phyloP scores from a whole-genome alignment of 2,329 filamentous ascomycete species.

The Apiospora marii region DNA sequence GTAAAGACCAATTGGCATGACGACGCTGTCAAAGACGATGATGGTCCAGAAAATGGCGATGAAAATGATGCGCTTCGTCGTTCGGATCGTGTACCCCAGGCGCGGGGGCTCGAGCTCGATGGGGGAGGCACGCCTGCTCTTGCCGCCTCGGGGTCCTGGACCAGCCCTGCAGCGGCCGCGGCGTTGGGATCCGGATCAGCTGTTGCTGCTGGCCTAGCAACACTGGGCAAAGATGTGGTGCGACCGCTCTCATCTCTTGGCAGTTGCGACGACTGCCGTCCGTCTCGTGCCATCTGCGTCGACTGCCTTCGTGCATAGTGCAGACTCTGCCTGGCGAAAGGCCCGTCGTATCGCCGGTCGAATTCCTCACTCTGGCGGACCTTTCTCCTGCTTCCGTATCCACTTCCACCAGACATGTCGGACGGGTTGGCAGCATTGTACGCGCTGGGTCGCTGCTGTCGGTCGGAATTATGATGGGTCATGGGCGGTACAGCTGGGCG shows the following conservation, averaged over 20 bases:
- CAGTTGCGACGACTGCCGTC: constrained; percentile 28
- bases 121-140: constrained; percentile 15
- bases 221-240: not conserved
- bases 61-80: constrained; percentile 52
- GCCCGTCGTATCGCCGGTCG: constrained; percentile 37
- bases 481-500: constrained; percentile 5
- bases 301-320: constrained; percentile 33
- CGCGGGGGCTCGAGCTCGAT: constrained; percentile 28
- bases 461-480: not conserved
- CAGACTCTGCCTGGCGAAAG: constrained; percentile 37
- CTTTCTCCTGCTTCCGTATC: constrained; percentile 10
- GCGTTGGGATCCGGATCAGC: not conserved
- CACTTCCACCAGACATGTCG: not conserved
- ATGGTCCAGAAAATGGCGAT: constrained; percentile 67
- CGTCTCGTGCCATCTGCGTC: not conserved
- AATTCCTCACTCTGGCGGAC: constrained; percentile 36
- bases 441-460: constrained; percentile 10
- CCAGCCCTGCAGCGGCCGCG: not conserved
- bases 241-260: not conserved
- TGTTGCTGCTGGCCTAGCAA: not conserved
- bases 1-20: constrained; percentile 65
- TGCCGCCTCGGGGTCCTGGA: constrained; percentile 8
- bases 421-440: constrained; percentile 17
- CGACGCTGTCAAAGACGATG: constrained; percentile 64
- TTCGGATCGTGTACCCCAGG: constrained; percentile 31